Evolutionary conservation across 306 rosid genomes (phyloP).

Genomic region (Vicia faba): DNA sequence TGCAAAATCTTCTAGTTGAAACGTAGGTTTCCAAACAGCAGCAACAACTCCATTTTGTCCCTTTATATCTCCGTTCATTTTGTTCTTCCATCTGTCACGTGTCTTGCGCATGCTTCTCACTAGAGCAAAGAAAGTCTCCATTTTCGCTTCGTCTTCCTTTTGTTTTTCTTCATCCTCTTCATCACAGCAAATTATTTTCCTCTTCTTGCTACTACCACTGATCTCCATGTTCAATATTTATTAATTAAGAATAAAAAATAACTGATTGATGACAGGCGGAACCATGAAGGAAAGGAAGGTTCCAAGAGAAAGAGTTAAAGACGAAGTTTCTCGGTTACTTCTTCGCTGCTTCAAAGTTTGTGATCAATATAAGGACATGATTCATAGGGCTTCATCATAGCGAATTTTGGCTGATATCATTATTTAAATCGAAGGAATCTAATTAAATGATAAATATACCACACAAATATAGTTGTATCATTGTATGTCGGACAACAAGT

Average conservation of each 20-base stretch:
- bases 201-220: conserved; percentile 41
- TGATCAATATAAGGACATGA: conserved; percentile 34
- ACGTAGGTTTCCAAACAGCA: conserved; percentile 56
- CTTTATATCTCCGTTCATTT: not conserved
- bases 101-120: conserved; percentile 57
- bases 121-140: conserved; percentile 51
- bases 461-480: not conserved
- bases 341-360: conserved; percentile 9
- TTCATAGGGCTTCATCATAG: conserved; percentile 8
- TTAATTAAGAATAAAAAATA: too few species aligned
- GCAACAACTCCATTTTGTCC: conserved; percentile 24
- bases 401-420: conserved; percentile 1
- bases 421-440: conserved; percentile 18
- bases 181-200: conserved; percentile 33
- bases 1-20: conserved; percentile 53
- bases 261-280: too few species aligned
- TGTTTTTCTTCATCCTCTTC: conserved; percentile 36
- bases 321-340: conserved; percentile 49
- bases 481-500: not conserved
- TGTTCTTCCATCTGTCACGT: conserved; percentile 45
- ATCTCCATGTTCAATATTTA: conserved; percentile 29
- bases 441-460: conserved; percentile 28
- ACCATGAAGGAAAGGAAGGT: conserved; percentile 10
- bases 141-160: conserved; percentile 52
- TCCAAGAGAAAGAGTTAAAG: conserved; percentile 3